Percentiles rank a stretch among this genome's conserved stretches.
Conservation (phyloP, 208 protist genomes). For the Porcisia hertigi region DNA sequence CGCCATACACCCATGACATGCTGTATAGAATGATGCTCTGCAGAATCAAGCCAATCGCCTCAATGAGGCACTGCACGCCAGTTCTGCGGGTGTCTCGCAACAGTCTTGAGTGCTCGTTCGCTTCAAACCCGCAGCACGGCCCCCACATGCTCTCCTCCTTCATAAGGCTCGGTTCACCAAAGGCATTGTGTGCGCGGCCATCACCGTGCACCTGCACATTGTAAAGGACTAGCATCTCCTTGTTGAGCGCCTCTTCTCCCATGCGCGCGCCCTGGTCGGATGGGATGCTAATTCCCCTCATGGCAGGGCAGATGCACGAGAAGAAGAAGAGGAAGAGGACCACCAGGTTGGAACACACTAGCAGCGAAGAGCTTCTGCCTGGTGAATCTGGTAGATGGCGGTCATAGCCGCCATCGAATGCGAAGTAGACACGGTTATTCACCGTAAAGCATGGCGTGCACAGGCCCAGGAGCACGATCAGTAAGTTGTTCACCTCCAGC, state of each 20-base stretch:
- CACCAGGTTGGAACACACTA: background rate
- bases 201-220: slow-evolving; percentile 9
- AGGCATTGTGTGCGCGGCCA: background rate
- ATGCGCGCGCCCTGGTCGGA: slow-evolving; percentile 1
- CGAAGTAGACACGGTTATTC: background rate
- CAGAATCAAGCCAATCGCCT: background rate
- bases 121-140: slow-evolving; percentile 13
- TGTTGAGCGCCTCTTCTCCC: slow-evolving; percentile 9
- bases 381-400: background rate
- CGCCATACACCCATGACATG: slow-evolving; percentile 2
- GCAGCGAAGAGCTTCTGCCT: background rate
- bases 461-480: background rate
- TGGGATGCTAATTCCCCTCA: background rate
- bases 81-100: background rate
- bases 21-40: background rate
- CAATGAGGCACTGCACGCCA: background rate
- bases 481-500: background rate
- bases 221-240: slow-evolving; percentile 3
- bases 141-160: slow-evolving; percentile 6
- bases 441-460: background rate
- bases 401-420: slow-evolving; percentile 1
- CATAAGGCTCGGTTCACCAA: slow-evolving; percentile 3
- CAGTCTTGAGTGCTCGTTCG: slow-evolving; percentile 1
- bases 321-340: background rate
- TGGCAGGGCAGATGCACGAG: background rate